These are phyloP conservation scores for Ceratobasidium theobromae DNA, from an alignment of 1,284 basidiomycete genomes.

Conservation along the genomic window DNA sequence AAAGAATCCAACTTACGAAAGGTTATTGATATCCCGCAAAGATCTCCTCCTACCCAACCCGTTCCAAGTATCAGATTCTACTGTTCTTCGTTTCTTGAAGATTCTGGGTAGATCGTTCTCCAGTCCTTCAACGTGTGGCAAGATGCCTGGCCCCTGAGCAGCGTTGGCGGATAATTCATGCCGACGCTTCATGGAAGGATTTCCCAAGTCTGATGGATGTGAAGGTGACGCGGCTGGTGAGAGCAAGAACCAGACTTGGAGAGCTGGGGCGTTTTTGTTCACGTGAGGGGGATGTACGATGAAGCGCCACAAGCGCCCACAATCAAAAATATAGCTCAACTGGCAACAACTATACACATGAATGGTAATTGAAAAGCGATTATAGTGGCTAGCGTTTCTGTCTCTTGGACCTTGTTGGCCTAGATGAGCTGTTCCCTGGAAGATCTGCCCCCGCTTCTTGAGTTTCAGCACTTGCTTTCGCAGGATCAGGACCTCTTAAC, in stretches of 20 bases:
- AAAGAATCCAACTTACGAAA: constrained; percentile 2
- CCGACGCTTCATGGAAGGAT: constrained; percentile 16
- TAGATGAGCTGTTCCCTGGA: background rate
- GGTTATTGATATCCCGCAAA: constrained; percentile 24
- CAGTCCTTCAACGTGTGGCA: background rate
- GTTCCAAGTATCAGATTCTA: background rate
- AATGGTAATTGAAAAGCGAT: background rate
- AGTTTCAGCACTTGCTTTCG: background rate
- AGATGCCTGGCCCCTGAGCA: background rate
- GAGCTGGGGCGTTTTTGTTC: constrained; percentile 20
- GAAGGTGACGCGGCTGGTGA: constrained; percentile 12
- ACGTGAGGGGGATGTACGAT: constrained; percentile 3
- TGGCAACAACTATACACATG: background rate
- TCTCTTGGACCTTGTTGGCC: background rate
- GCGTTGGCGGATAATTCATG: background rate
- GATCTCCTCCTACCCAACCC: background rate
- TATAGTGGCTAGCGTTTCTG: background rate
- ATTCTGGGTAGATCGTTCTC: constrained; percentile 6
- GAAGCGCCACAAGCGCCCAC: constrained; percentile 5
- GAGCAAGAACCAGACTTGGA: background rate
- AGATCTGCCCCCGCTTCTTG: background rate
- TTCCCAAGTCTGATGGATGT: background rate
- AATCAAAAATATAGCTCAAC: background rate
- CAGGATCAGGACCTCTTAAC: background rate
- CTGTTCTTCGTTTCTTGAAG: constrained; percentile 14